phyloP scores from a whole-genome alignment of 768 basidiomycete genomes.

The Pholiota molesta region DNA sequence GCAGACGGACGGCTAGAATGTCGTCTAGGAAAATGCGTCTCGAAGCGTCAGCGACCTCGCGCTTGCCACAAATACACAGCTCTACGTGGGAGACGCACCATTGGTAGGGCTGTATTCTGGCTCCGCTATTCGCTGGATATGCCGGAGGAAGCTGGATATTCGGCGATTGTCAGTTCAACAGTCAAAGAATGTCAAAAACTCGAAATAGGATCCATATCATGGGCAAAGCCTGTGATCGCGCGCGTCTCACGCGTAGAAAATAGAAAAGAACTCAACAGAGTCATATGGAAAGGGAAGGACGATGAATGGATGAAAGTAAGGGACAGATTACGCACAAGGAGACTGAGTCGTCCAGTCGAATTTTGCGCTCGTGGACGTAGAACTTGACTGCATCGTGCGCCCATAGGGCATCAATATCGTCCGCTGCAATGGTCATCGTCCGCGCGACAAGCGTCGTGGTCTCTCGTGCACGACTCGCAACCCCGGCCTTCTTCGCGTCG shows the following conservation, averaged over 20 bases:
- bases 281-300: neutral
- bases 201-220: neutral
- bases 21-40: constrained; percentile 51
- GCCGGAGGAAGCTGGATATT: constrained; percentile 62
- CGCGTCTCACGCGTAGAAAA: neutral
- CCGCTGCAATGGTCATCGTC: constrained; percentile 49
- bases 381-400: constrained; percentile 64
- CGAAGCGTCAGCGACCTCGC: neutral
- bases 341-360: constrained; percentile 76
- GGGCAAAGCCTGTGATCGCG: neutral
- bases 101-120: constrained; percentile 73
- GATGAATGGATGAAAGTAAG: constrained; percentile 10
- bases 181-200: neutral
- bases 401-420: constrained; percentile 70
- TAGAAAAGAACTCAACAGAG: neutral
- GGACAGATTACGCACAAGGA: constrained; percentile 56
- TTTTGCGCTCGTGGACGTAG: constrained; percentile 56
- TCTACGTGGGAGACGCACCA: constrained; percentile 40
- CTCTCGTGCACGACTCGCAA: constrained; percentile 21
- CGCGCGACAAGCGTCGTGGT: constrained; percentile 54
- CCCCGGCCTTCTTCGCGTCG: constrained; percentile 24
- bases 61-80: neutral
- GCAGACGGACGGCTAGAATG: constrained; percentile 77
- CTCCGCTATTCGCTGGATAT: constrained; percentile 65
- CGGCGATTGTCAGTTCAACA: constrained; percentile 6